Base-by-base conservation (phyloP, 345 rosid genomes). In the Hibiscus tridactylites region DNA sequence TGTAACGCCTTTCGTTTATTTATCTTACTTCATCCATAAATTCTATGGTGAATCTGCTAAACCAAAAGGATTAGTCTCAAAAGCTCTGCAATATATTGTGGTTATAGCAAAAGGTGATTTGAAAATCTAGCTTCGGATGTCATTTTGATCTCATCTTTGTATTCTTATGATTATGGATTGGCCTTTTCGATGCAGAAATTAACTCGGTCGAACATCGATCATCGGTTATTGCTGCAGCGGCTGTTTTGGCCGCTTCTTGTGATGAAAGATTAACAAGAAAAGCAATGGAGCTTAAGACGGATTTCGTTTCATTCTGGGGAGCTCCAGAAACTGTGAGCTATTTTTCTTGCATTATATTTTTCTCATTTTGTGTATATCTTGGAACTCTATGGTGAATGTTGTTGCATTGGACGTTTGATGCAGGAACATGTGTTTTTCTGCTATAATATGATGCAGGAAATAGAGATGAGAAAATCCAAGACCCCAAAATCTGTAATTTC, bases 221-320 rank as follows among this genome's bases (percentile, higher is more conserved):
- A 19, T 93, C 91, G 21, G 39, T 78, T 42, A 77, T 93, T 70
- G 96, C 98, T 13, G 91, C 87, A 35, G 94, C 97, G 24, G 85
- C 88, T 44, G 80, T 78, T 26, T 73, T 91, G 69, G 92, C 87
- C 50, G 88, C 95, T 62, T 76, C 85, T 29, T 79, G 78, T 76
- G 61, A 19, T 61, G 67, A 52, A 16, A 52, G 67, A 68, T 83
- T 89, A 80, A 85, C 89, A 19, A 83, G 85, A 75, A 80, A 75
- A 73, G 85, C 81, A 24, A 52, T 91, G 80, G 79, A 77, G 60
- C 62, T 71, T 47, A 90, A 85, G 86, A 70, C 87, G 76, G 76
- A 82, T 64, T 66, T 53, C 28, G 69, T 91, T 79, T 71, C 93
- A 54, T 85, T 78, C 15, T 74, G 87, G 82, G 81, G 76, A 31